phyloP scores from a whole-genome alignment of 2,329 filamentous ascomycete species.

The Aspergillus melleus region DNA sequence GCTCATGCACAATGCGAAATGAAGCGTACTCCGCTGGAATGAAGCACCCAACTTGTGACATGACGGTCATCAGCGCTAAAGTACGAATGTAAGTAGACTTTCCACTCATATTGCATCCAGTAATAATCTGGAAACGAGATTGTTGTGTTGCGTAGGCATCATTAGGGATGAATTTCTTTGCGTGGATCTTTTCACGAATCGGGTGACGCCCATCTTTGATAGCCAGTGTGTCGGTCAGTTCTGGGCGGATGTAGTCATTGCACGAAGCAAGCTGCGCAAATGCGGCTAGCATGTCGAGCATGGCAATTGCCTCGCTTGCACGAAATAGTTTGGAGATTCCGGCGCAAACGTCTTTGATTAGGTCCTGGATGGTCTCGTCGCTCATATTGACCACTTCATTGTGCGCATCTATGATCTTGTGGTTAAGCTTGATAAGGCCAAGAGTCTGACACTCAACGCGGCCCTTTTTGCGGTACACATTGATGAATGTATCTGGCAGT shows the following conservation, averaged over 20 bases:
- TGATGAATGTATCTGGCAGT: constrained; percentile 73
- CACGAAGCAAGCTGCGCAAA: constrained; percentile 74
- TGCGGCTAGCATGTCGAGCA: constrained; percentile 80
- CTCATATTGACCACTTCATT: constrained; percentile 82
- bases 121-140: constrained; percentile 86
- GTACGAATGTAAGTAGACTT: constrained; percentile 94
- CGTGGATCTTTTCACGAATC: constrained; percentile 71
- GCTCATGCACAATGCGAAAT: constrained; percentile 74
- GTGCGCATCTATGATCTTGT: constrained; percentile 75
- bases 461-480: constrained; percentile 70
- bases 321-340: constrained; percentile 75
- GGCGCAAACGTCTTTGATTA: constrained; percentile 70
- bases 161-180: constrained; percentile 75
- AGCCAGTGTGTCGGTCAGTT: constrained; percentile 67
- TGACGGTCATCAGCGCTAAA: constrained; percentile 79
- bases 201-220: constrained; percentile 76
- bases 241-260: constrained; percentile 67
- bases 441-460: constrained; percentile 85
- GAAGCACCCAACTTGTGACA: constrained; percentile 92
- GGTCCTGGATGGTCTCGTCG: constrained; percentile 69
- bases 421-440: constrained; percentile 76
- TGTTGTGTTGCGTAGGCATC: constrained; percentile 83
- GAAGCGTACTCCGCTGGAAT: constrained; percentile 83
- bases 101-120: constrained; percentile 96
- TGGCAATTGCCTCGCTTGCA: constrained; percentile 79